phyloP scores from a whole-genome alignment of 2,329 filamentous ascomycete species.

The Cercospora berteroae region DNA sequence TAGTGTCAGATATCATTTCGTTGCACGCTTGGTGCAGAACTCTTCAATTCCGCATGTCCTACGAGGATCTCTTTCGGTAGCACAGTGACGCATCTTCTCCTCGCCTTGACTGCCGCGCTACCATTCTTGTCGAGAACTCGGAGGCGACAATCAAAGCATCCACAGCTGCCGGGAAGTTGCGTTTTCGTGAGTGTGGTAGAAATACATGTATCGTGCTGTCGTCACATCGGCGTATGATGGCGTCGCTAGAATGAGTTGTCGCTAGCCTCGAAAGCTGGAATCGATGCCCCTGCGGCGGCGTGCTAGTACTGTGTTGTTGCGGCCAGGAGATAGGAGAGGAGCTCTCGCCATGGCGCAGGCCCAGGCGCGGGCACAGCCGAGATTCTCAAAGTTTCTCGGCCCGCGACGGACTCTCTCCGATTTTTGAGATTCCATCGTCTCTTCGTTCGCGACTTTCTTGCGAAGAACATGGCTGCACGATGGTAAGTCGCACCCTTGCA shows the following conservation, averaged over 20 bases:
- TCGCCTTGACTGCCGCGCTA: background rate
- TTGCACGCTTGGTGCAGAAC: background rate
- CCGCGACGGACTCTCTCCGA: background rate
- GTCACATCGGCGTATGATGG: background rate
- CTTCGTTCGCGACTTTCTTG: slow-evolving; percentile 9
- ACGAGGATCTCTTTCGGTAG: background rate
- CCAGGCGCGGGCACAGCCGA: background rate
- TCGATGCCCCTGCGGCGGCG: no score
- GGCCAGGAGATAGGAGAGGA: background rate
- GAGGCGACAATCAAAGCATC: background rate
- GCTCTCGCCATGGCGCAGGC: background rate
- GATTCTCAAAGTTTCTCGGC: background rate
- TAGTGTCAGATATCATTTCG: background rate
- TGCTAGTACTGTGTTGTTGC: background rate
- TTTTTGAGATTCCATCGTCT: slow-evolving; percentile 11
- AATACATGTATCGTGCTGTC: background rate
- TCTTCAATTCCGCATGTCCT: background rate
- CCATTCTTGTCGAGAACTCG: no score
- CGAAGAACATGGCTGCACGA: slow-evolving; percentile 19
- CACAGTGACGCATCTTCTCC: background rate
- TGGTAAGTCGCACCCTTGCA: slow-evolving; percentile 18
- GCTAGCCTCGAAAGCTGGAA: background rate
- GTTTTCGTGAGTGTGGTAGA: background rate
- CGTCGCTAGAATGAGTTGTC: background rate
- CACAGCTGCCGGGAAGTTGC: background rate